Evolutionary conservation across 73 alveolate genomes (phyloP).

Genomic region (Tetrahymena elliotti): DNA sequence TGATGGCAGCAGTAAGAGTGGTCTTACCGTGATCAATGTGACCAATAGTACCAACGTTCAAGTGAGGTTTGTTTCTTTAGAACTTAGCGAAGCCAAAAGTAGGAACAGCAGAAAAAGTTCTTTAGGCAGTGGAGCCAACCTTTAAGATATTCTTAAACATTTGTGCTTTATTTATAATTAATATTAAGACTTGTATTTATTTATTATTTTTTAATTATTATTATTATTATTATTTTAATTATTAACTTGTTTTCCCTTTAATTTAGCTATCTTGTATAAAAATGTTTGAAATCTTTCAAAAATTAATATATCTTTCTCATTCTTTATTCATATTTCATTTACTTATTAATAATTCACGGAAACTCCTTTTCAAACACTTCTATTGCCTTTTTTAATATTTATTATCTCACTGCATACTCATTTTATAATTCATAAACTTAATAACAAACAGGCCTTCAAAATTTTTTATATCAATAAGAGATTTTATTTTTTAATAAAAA

Average conservation of each 20-base stretch:
- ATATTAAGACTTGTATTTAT: not conserved
- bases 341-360: not conserved
- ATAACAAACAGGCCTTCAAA: no score
- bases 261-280: not conserved
- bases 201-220: not conserved
- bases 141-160: not conserved
- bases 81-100: conserved; percentile 58
- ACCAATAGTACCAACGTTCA: conserved; percentile 92
- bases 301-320: not conserved
- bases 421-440: no score
- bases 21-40: conserved; percentile 97
- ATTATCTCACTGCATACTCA: no score
- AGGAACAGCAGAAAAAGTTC: not conserved
- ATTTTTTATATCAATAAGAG: no score
- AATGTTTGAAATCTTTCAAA: not conserved
- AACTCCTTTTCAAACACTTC: no score
- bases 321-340: not conserved
- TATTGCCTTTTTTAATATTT: no score
- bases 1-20: conserved; percentile 91
- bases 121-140: not conserved
- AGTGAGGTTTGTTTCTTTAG: conserved; percentile 83
- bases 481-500: no score
- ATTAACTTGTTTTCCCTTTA: not conserved
- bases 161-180: not conserved
- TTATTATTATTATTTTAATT: not conserved